Evolutionary conservation across 148 eudicot species (phyloP).

Genomic region (Selenicereus undatus): DNA sequence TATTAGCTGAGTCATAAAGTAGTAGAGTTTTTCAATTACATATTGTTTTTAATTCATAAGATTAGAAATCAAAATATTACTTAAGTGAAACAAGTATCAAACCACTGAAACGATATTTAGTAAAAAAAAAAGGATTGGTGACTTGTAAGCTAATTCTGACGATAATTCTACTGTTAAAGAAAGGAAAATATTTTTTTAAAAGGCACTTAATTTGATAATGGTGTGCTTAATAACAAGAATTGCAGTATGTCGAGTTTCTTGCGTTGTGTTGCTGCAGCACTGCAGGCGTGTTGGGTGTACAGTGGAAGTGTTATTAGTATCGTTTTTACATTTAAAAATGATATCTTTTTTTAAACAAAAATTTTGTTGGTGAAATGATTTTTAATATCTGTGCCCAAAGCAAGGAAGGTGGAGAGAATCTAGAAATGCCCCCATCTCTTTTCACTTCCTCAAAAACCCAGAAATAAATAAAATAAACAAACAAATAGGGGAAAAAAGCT

Average conservation of each 20-base stretch:
- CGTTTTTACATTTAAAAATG: background rate
- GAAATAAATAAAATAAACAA: conserved; percentile 23
- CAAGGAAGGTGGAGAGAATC: conserved; percentile 51
- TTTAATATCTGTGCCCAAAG: conserved; percentile 28
- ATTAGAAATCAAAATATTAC: too few species aligned
- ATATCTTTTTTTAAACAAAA: background rate
- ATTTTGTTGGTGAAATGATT: background rate
- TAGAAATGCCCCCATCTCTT: conserved; percentile 37
- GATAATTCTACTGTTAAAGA: too few species aligned
- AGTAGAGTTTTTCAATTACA: too few species aligned
- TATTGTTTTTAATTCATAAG: too few species aligned
- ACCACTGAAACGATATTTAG: too few species aligned
- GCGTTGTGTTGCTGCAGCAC: conserved; percentile 19
- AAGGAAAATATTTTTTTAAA: too few species aligned
- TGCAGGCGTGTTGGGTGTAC: conserved; percentile 22
- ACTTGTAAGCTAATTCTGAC: too few species aligned
- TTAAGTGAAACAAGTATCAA: too few species aligned
- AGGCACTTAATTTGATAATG: too few species aligned
- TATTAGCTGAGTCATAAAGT: too few species aligned
- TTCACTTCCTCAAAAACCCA: conserved; percentile 38
- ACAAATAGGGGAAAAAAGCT: conserved; percentile 8
- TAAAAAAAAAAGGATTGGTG: too few species aligned
- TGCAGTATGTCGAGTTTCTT: conserved; percentile 12
- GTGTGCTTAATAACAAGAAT: conserved; percentile 9
- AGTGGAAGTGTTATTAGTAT: conserved; percentile 3